Conservation (phyloP, 805 yeast species). For the Yamadazyma laniorum region DNA sequence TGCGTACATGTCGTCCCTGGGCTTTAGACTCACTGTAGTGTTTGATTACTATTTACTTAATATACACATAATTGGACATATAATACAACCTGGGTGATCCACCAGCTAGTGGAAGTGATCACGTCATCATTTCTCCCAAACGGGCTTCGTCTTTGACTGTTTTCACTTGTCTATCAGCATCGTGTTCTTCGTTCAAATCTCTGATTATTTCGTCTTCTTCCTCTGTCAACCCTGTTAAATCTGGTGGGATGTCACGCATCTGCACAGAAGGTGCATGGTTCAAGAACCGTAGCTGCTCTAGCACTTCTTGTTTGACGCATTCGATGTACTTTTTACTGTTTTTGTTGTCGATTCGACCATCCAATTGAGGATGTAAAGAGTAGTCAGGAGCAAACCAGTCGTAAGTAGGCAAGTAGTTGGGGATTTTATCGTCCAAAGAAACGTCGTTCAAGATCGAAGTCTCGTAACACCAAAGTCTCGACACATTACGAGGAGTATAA, state of each 20-base stretch:
- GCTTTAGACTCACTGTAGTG: too few species aligned
- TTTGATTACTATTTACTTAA: too few species aligned
- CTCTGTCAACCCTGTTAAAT: conserved; percentile 40
- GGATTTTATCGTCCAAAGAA: conserved; percentile 46
- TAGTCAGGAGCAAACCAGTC: conserved; percentile 89
- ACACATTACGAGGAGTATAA: conserved; percentile 92
- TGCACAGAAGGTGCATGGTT: conserved; percentile 94
- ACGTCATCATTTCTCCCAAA: conserved; percentile 5
- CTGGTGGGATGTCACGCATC: conserved; percentile 87
- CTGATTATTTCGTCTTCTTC: conserved; percentile 40
- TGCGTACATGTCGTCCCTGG: too few species aligned
- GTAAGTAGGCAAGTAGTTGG: conserved; percentile 71
- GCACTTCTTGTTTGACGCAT: conserved; percentile 65
- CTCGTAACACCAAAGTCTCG: conserved; percentile 94
- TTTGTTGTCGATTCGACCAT: conserved; percentile 71
- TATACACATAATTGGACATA: too few species aligned
- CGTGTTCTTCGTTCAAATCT: conserved; percentile 36
- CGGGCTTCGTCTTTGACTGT: conserved; percentile 28
- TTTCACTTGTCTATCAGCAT: conserved; percentile 13
- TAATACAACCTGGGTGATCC: too few species aligned
- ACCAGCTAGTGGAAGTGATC: too few species aligned
- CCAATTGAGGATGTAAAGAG: conserved; percentile 72
- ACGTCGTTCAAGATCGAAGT: conserved; percentile 75
- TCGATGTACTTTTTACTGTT: conserved; percentile 83
- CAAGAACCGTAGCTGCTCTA: conserved; percentile 77